These are phyloP conservation scores for Wickerhamiella hasegawae DNA, from an alignment of 805 yeast species.

Conservation along the genomic window DNA sequence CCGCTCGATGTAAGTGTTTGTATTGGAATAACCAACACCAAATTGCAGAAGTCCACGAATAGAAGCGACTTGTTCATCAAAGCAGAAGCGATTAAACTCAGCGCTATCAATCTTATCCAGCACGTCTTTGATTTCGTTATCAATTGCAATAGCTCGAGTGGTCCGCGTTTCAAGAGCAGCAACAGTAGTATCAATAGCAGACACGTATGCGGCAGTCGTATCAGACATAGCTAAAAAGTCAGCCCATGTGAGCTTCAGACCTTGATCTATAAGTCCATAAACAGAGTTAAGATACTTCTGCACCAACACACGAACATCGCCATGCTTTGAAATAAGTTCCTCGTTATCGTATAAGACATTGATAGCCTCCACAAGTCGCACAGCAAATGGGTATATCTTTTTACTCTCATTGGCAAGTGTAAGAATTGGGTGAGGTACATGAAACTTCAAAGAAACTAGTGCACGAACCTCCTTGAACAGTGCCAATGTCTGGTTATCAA, in stretches of 20 bases:
- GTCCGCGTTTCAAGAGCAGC: constrained; percentile 18
- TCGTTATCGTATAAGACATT: constrained; percentile 1
- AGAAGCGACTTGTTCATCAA: constrained; percentile 13
- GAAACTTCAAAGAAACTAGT: constrained; percentile 33
- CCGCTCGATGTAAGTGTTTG: too few species aligned
- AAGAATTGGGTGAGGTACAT: constrained; percentile 38
- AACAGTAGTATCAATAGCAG: constrained; percentile 20
- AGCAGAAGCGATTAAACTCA: constrained; percentile 11
- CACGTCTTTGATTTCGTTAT: constrained; percentile 12
- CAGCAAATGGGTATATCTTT: constrained; percentile 40
- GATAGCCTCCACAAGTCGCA: constrained; percentile 36
- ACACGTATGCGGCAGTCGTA: constrained; percentile 18
- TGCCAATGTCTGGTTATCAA: constrained; percentile 29
- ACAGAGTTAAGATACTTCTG: constrained; percentile 23
- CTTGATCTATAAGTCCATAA: constrained; percentile 20
- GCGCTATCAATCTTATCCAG: constrained; percentile 19
- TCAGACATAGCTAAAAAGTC: constrained; percentile 35
- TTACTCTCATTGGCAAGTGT: constrained; percentile 34
- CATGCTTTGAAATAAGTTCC: neutral
- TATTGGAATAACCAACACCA: neutral
- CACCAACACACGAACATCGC: constrained; percentile 19
- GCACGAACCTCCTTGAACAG: constrained; percentile 40
- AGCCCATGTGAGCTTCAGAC: constrained; percentile 37
- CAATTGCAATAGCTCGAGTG: constrained; percentile 15
- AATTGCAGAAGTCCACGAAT: constrained; percentile 23